Evolutionary conservation across 495 filamentous ascomycete genomes (phyloP), one percentile per base, ranked within the genome.

Genomic region (Penicillium coffeae): DNA sequence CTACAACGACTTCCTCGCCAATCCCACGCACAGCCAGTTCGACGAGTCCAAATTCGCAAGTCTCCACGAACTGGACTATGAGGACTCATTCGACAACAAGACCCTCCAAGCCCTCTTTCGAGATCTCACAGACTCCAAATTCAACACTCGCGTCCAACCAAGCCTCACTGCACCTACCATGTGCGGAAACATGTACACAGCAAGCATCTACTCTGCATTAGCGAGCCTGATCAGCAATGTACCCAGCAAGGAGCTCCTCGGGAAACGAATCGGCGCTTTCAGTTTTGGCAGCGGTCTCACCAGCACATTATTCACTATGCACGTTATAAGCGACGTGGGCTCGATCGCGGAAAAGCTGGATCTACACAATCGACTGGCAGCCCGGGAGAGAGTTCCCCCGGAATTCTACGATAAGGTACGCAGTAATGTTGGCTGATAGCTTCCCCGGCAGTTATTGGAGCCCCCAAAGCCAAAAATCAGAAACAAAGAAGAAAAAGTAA

Each of bases 1-100:
- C 32, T 97, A 96, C 80, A 95, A 97, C 65, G 93, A 98, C 71
- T 95, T 84, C 76, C 78, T 93, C 15, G 74, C 75, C 5, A 35
- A 46, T 8, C 50, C 45, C 1, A 57, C 16, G 21, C 32, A 25
- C 35, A 1, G 49, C 38, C 27, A 30, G 21, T 20, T 16, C 33
- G 8, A 8, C 42, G 13, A 7, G 5, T n/a, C n/a, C 20, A 34
- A 47, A 3, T 38, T 38, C 8, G 10, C 42, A 3, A 19, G 18
- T n/a, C 39, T 48, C 18, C 32, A 21, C 2, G 40, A 48, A n/a
- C 39, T 48, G 12, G 25, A 14, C 19, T 40, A 38, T 32, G 47
- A 50, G 16, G 48, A 20, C 1, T 49, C 49, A 2, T 9, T 47
- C 1, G 21, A 20, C 16, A 38, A 55, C 22, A 47, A 51, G n/a